Evolutionary conservation across 495 filamentous ascomycete genomes (phyloP).

Genomic region (Pyrenula aspistea): DNA sequence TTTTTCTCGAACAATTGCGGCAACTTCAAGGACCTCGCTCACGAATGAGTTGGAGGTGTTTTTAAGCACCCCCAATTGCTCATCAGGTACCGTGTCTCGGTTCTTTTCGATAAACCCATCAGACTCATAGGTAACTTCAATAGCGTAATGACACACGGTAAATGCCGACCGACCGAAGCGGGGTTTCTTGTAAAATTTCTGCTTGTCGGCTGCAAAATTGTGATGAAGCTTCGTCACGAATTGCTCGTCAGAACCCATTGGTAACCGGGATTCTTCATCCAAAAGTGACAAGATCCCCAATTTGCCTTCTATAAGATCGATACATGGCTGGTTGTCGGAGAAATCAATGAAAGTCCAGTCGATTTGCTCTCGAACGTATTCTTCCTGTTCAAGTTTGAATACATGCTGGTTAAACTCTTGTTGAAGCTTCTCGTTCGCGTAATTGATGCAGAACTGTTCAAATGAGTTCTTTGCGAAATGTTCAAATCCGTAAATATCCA

Average conservation of each 20-base stretch:
- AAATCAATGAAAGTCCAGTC: constrained; percentile 99
- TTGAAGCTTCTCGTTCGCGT: constrained; percentile 97
- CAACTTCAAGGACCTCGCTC: constrained; percentile 70
- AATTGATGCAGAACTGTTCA: constrained; percentile 99
- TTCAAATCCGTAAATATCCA: constrained; percentile 99
- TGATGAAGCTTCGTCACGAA: constrained; percentile 97
- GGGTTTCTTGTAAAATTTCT: constrained; percentile 97
- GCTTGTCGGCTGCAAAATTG: constrained; percentile 82
- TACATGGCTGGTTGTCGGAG: constrained; percentile 99
- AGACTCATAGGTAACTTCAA: constrained; percentile 99
- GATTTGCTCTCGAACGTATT: constrained; percentile 93
- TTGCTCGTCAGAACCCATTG: constrained; percentile 94
- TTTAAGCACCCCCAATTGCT: constrained; percentile 87
- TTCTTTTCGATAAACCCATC: constrained; percentile 99
- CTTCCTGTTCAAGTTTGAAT: constrained; percentile 99
- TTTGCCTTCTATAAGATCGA: constrained; percentile 96
- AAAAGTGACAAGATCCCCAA: constrained; percentile 84
- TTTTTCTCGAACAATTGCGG: constrained; percentile 79
- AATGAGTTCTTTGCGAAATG: constrained; percentile 99
- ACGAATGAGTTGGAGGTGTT: constrained; percentile 81
- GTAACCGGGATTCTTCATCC: constrained; percentile 91
- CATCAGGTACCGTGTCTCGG: constrained; percentile 94
- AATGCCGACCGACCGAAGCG: constrained; percentile 96
- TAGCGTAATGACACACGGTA: constrained; percentile 96
- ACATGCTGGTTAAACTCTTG: constrained; percentile 99